A percentile compares a stretch with the other conserved stretches of the same genome.
These are phyloP conservation scores for Tuber melanosporum DNA, from an alignment of 495 filamentous ascomycete genomes.

Conservation along the genomic window DNA sequence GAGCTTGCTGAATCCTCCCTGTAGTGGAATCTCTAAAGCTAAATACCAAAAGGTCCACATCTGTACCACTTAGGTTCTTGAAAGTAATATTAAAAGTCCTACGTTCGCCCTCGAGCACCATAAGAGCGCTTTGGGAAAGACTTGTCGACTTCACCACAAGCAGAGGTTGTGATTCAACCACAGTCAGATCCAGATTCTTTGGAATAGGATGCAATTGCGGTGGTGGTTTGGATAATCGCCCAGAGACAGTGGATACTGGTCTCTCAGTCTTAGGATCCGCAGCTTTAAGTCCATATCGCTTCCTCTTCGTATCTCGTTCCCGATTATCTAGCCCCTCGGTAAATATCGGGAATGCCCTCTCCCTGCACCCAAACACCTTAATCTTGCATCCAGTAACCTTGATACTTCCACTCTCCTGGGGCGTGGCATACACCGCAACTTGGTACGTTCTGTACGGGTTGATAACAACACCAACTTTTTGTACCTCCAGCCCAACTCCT, in stretches of 20 bases:
- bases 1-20: constrained; percentile 63
- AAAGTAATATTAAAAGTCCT: constrained; percentile 71
- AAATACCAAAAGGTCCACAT: constrained; percentile 77
- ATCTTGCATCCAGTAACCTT: constrained; percentile 72
- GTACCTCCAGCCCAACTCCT: constrained; percentile 62
- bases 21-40: constrained; percentile 86
- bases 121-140: constrained; percentile 76
- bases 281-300: constrained; percentile 60
- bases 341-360: constrained; percentile 79
- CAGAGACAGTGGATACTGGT: constrained; percentile 49
- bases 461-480: constrained; percentile 59
- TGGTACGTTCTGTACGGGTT: constrained; percentile 75
- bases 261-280: constrained; percentile 52
- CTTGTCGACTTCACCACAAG: constrained; percentile 67
- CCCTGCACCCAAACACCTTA: constrained; percentile 71
- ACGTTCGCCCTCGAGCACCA: constrained; percentile 83
- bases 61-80: constrained; percentile 62
- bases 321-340: constrained; percentile 62
- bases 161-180: constrained; percentile 70
- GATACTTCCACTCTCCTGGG: constrained; percentile 58
- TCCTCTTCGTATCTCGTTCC: constrained; percentile 64
- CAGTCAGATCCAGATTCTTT: constrained; percentile 55
- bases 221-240: constrained; percentile 21
- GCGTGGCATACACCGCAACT: constrained; percentile 62
- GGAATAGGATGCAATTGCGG: constrained; percentile 41